Percentiles rank a stretch among this genome's conserved stretches.
Evolutionary conservation across 2,329 filamentous ascomycete genomes (phyloP).

Genomic region (Botryotinia convoluta): DNA sequence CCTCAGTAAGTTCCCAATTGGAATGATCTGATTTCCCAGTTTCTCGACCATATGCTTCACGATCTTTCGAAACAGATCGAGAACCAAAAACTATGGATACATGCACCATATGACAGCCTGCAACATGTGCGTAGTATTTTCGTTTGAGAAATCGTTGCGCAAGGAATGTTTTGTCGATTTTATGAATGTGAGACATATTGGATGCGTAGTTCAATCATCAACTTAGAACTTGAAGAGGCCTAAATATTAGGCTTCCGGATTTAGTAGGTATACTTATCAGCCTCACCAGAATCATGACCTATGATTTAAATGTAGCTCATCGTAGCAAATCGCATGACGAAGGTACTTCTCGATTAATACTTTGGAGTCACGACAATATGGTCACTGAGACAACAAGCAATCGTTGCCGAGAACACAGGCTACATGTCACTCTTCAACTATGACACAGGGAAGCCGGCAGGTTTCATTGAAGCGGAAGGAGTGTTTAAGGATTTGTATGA

Average conservation of each 20-base stretch:
- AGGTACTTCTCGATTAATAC: background rate
- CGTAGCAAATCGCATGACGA: background rate
- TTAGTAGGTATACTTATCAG: background rate
- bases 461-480: background rate
- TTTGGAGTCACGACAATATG: constrained; percentile 3
- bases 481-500: background rate
- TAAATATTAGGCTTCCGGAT: background rate
- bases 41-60: background rate
- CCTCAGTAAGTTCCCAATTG: background rate
- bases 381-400: background rate
- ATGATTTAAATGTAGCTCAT: background rate
- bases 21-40: background rate
- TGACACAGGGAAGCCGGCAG: background rate
- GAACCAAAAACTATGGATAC: background rate
- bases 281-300: background rate
- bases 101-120: background rate
- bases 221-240: background rate
- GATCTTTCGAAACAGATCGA: background rate
- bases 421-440: background rate
- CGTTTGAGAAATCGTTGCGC: background rate
- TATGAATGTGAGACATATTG: constrained; percentile 3
- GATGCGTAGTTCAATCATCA: background rate
- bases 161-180: background rate
- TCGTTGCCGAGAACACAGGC: background rate
- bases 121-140: background rate